Evolutionary conservation across 2,329 filamentous ascomycete genomes (phyloP).

Genomic region (Leptographium radiaticola): DNA sequence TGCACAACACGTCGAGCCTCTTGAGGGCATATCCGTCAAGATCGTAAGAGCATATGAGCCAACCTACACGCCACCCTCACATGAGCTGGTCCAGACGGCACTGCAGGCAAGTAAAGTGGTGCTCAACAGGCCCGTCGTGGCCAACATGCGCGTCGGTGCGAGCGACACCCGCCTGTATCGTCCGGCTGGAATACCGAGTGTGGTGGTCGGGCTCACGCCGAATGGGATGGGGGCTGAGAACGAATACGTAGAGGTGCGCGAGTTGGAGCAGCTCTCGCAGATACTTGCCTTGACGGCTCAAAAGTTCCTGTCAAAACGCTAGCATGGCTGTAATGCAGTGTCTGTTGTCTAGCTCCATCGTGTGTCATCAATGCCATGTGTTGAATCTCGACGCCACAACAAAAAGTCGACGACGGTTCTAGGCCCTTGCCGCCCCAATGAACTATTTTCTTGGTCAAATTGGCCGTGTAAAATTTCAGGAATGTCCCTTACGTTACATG

Average conservation of each 20-base stretch:
- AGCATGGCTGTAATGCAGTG: not conserved
- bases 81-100: not conserved
- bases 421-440: no score
- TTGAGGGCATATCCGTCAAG: not conserved
- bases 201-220: not conserved
- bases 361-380: no score
- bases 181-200: not conserved
- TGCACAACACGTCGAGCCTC: not conserved
- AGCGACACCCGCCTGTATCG: not conserved
- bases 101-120: not conserved
- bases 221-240: not conserved
- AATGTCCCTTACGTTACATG: no score
- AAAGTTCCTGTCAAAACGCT: not conserved
- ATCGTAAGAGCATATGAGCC: not conserved
- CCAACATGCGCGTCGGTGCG: not conserved
- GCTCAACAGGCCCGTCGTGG: not conserved
- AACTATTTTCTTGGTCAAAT: no score
- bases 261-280: not conserved
- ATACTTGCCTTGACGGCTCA: not conserved
- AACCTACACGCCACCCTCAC: not conserved
- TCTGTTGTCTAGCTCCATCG: no score
- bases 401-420: no score
- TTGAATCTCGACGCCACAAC: no score
- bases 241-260: not conserved
- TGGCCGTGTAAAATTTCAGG: no score